Conservation (phyloP, 768 basidiomycete genomes). For the Termitomyces sp. region DNA sequence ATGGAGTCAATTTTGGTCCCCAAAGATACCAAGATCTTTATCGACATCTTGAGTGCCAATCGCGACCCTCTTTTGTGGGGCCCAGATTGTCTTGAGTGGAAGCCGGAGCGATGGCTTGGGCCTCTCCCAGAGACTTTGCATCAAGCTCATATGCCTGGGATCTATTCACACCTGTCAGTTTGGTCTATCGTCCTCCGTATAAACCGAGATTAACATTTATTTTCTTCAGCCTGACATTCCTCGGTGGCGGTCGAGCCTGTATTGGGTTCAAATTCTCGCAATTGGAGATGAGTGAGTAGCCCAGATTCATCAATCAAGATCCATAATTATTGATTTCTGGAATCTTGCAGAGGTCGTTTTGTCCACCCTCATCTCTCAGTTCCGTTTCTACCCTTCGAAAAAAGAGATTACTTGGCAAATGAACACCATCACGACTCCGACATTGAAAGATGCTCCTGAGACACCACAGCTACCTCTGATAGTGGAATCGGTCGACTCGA, state of each 20-base stretch:
- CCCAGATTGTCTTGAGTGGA: neutral
- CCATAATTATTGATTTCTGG: neutral
- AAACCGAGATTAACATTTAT: neutral
- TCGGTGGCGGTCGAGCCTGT: too few species aligned
- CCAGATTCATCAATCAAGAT: too few species aligned
- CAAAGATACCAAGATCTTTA: too few species aligned
- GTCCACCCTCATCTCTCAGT: slow-evolving; percentile 10
- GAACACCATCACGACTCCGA: neutral
- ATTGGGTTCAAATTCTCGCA: too few species aligned
- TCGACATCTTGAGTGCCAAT: neutral
- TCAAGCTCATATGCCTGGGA: slow-evolving; percentile 25
- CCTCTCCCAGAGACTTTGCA: slow-evolving; percentile 30
- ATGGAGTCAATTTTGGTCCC: slow-evolving; percentile 23
- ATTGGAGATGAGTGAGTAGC: too few species aligned
- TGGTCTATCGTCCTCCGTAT: slow-evolving; percentile 20
- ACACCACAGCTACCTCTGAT: neutral
- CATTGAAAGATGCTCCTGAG: neutral
- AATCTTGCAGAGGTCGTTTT: slow-evolving; percentile 18
- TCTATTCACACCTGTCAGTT: too few species aligned
- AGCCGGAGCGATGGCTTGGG: slow-evolving; percentile 26
- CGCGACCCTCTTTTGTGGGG: slow-evolving; percentile 1
- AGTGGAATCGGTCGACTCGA: too few species aligned
- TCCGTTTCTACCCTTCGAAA: neutral
- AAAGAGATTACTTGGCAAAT: slow-evolving; percentile 1
- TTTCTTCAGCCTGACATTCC: slow-evolving; percentile 28